phyloP scores from a whole-genome alignment of 176 grass and related monocot genomes.

The Musa troglodytarum region DNA sequence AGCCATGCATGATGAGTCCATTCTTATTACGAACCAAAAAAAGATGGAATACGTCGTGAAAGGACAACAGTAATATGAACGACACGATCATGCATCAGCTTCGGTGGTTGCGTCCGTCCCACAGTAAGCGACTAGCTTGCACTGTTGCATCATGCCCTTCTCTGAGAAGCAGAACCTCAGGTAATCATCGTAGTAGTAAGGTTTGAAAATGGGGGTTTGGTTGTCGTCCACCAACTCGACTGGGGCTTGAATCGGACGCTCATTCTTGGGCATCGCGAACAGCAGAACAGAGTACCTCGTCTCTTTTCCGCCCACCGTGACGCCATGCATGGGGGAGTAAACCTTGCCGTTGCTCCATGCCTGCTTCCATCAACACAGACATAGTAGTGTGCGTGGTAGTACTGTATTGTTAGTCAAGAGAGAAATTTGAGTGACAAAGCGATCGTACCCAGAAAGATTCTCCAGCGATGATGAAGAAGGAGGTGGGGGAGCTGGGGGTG shows the following conservation, averaged over 20 bases:
- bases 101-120: not conserved
- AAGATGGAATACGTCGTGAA: too few relatives aligned
- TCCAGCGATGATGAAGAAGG: slow-evolving; percentile 64
- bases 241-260: slow-evolving; percentile 11
- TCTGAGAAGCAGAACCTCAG: slow-evolving; percentile 33
- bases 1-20: too few relatives aligned
- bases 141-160: slow-evolving; percentile 29
- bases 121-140: slow-evolving; percentile 44
- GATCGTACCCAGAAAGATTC: slow-evolving; percentile 40
- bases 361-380: slow-evolving; percentile 4
- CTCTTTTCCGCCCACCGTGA: slow-evolving; percentile 28
- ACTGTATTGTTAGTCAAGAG: too few relatives aligned
- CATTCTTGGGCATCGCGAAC: slow-evolving; percentile 33
- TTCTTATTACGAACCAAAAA: too few relatives aligned
- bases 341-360: slow-evolving; percentile 62
- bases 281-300: slow-evolving; percentile 49
- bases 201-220: slow-evolving; percentile 48
- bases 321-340: slow-evolving; percentile 40
- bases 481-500: slow-evolving; percentile 32
- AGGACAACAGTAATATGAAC: too few relatives aligned
- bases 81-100: too few relatives aligned
- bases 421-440: too few relatives aligned
- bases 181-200: slow-evolving; percentile 25
- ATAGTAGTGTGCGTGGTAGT: too few relatives aligned
- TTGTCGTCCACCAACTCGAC: slow-evolving; percentile 46